A percentile compares a stretch with the other conserved stretches of the same genome.
Evolutionary conservation across 495 filamentous ascomycete species (phyloP).

Genomic region (Hyphodiscus hymeniophilus): DNA sequence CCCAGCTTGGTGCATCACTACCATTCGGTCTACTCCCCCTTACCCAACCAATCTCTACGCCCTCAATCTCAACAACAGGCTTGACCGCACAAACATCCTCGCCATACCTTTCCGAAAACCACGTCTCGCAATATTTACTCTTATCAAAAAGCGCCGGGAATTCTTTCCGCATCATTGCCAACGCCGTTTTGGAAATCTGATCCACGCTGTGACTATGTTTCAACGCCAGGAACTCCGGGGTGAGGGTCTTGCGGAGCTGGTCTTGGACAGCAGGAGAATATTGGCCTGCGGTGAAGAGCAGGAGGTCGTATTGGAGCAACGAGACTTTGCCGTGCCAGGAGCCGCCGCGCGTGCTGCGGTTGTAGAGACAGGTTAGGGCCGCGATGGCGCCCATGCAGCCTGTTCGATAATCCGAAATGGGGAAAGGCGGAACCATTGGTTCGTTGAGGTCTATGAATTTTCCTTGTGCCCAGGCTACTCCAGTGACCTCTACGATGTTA

Average conservation of each 20-base stretch:
- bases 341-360: conserved; percentile 6
- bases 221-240: neutral
- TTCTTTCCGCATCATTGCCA: neutral
- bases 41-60: conserved; percentile 4
- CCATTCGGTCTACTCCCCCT: conserved; percentile 10
- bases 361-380: conserved; percentile 26
- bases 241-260: neutral
- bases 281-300: conserved; percentile 8
- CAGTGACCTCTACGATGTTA: conserved; percentile 37
- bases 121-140: conserved; percentile 1
- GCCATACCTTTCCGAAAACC: conserved; percentile 6
- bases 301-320: conserved; percentile 11
- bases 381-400: conserved; percentile 56
- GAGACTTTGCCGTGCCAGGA: conserved; percentile 15
- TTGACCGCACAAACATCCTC: conserved; percentile 3
- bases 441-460: conserved; percentile 57
- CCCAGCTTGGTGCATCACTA: conserved; percentile 5
- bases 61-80: conserved; percentile 6
- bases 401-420: conserved; percentile 75
- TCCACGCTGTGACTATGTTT: conserved; percentile 12
- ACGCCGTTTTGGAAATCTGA: conserved; percentile 2
- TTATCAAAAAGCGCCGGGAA: conserved; percentile 5
- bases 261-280: conserved; percentile 2
- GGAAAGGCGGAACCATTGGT: conserved; percentile 72
- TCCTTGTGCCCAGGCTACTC: conserved; percentile 68